Percentiles rank a stretch among this genome's conserved stretches.
These are phyloP conservation scores for Eucalyptus virginea DNA, from an alignment of 345 rosid species.

Conservation along the genomic window DNA sequence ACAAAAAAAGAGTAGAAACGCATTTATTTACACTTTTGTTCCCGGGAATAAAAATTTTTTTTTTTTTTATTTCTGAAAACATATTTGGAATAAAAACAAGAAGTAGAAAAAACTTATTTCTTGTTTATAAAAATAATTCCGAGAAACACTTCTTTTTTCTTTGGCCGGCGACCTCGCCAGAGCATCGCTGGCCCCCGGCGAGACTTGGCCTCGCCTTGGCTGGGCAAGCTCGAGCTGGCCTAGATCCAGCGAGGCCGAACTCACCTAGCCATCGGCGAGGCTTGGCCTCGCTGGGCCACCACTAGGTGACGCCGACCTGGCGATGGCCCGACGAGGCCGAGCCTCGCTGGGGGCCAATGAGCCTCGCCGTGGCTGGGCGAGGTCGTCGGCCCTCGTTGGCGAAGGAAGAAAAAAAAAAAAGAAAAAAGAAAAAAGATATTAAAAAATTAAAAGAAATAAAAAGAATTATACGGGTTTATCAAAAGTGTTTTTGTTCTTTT, in stretches of 20 bases:
- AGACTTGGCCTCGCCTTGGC: fast-evolving
- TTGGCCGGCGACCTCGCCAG: fast-evolving
- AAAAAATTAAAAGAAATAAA: too few species aligned
- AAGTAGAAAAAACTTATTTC: too few species aligned
- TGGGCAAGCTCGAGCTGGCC: fast-evolving
- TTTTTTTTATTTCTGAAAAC: fast-evolving
- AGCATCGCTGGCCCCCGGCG: fast-evolving
- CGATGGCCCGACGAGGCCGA: fast-evolving
- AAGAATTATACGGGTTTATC: fast-evolving
- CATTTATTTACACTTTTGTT: fast-evolving
- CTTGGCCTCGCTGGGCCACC: too few species aligned
- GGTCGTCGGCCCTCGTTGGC: fast-evolving
- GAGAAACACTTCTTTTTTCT: too few species aligned
- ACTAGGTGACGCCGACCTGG: fast-evolving
- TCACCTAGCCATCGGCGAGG: fast-evolving
- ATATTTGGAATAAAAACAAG: fast-evolving
- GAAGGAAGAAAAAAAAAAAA: too few species aligned
- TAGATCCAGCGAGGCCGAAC: fast-evolving
- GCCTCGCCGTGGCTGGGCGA: fast-evolving
- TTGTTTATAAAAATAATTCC: fast-evolving
- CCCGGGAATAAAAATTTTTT: fast-evolving
- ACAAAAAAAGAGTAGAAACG: fast-evolving
- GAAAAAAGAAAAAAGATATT: fast-evolving
- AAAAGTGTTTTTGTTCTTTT: too few species aligned
- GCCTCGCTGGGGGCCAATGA: too few species aligned